A percentile compares a stretch with the other conserved stretches of the same genome.
These are phyloP conservation scores for Parmelia sp. DNA, from an alignment of 495 filamentous ascomycete genomes.

Conservation along the genomic window DNA sequence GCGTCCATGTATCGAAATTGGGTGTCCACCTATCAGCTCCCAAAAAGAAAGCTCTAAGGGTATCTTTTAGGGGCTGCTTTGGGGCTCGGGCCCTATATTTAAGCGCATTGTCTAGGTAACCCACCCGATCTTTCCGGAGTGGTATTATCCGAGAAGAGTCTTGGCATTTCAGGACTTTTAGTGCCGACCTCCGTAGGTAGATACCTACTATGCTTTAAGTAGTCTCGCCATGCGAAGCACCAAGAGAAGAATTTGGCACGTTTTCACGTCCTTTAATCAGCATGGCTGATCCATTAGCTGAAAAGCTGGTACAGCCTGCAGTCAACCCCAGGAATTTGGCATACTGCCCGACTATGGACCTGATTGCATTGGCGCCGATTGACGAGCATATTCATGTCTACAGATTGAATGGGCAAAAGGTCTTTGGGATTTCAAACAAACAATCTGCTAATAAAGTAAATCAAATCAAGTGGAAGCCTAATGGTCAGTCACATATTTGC, in stretches of 20 bases:
- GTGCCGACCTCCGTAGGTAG: too few relatives aligned
- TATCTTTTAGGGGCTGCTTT: too few relatives aligned
- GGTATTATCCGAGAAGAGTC: too few relatives aligned
- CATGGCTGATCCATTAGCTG: slow-evolving; percentile 34
- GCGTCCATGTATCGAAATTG: too few relatives aligned
- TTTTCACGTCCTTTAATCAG: not conserved
- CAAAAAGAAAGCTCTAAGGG: too few relatives aligned
- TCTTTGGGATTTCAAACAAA: slow-evolving; percentile 54
- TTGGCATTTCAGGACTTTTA: too few relatives aligned
- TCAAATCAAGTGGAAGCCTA: slow-evolving; percentile 68
- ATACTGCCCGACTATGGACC: slow-evolving; percentile 78
- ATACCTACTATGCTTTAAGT: too few relatives aligned
- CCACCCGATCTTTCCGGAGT: too few relatives aligned
- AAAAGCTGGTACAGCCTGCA: slow-evolving; percentile 50
- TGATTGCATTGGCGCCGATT: slow-evolving; percentile 63
- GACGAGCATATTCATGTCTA: slow-evolving; percentile 58
- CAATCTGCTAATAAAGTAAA: slow-evolving; percentile 41
- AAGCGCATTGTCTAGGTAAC: too few relatives aligned
- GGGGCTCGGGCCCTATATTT: too few relatives aligned
- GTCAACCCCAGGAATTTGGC: slow-evolving; percentile 53
- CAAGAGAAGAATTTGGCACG: not conserved
- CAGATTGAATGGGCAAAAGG: slow-evolving; percentile 61
- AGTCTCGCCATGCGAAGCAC: not conserved
- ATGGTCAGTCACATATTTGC: slow-evolving; percentile 48
- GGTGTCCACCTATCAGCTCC: too few relatives aligned